Percentiles rank a stretch among this genome's conserved stretches.
phyloP scores from a whole-genome alignment of 345 rosid species.

The Cardamine resedifolia region DNA sequence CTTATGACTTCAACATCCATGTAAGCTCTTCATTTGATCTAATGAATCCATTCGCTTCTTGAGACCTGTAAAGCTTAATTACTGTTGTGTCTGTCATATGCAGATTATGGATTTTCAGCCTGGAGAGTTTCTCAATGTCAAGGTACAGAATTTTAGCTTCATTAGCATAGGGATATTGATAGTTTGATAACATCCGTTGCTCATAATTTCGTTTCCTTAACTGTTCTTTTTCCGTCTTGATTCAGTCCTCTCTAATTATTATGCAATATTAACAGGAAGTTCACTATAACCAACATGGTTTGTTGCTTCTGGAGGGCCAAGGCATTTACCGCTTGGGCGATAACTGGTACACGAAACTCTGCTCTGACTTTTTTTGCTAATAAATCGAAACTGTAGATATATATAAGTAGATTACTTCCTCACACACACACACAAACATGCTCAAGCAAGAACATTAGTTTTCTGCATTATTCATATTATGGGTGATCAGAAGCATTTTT shows the following conservation, averaged over 20 bases:
- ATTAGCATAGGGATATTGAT: not conserved
- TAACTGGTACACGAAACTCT: constrained; percentile 58
- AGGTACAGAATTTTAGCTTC: constrained; percentile 46
- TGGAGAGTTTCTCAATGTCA: constrained; percentile 86
- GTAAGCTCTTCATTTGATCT: constrained; percentile 46
- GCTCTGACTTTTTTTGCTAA: not conserved
- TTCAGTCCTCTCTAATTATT: not conserved
- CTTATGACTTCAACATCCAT: constrained; percentile 90
- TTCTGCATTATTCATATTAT: not conserved
- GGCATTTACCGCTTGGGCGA: constrained; percentile 89
- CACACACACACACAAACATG: not conserved
- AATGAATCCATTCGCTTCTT: constrained; percentile 18
- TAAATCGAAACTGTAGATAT: not conserved
- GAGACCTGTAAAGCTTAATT: constrained; percentile 8
- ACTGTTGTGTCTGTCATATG: constrained; percentile 28
- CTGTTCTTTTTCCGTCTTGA: not conserved
- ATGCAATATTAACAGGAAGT: constrained; percentile 62
- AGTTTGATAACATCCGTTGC: not conserved
- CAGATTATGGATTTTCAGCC: constrained; percentile 98
- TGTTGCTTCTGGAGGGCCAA: constrained; percentile 89
- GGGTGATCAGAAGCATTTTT: not conserved
- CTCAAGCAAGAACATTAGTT: not conserved
- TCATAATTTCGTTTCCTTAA: not conserved
- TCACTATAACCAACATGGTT: constrained; percentile 93
- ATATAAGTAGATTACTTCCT: not conserved